phyloP scores from a whole-genome alignment of 257 asterid species.

The Anisodus tanguticus region DNA sequence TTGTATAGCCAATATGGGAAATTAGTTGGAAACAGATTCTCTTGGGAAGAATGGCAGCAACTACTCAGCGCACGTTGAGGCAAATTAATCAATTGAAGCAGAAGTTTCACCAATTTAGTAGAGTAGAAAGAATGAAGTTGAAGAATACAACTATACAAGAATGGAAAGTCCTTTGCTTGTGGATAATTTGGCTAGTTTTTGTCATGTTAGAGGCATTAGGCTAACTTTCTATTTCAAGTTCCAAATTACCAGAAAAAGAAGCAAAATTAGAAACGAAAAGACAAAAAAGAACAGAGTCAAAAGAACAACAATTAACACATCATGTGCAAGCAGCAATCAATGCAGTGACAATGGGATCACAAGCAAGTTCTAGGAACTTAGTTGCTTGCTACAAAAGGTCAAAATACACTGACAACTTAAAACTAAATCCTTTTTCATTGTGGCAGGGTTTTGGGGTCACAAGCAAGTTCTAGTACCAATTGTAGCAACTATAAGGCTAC shows the following conservation, averaged over 20 bases:
- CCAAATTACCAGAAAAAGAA: not conserved
- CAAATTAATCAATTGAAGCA: too few species aligned
- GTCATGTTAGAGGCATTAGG: not conserved
- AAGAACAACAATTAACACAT: not conserved
- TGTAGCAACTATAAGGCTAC: not conserved
- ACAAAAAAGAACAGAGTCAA: not conserved
- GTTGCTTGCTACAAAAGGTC: not conserved
- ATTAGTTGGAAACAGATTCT: not conserved
- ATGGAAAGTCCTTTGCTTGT: not conserved
- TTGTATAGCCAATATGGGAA: not conserved
- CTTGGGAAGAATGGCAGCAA: not conserved
- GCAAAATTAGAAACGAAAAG: not conserved
- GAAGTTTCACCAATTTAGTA: not conserved
- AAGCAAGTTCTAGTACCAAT: not conserved
- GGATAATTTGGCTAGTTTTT: not conserved
- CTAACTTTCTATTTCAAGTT: not conserved
- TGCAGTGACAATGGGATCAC: not conserved
- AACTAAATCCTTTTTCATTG: not conserved
- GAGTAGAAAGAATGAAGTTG: not conserved
- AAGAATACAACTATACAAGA: not conserved
- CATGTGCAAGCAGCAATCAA: not conserved
- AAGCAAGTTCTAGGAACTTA: not conserved
- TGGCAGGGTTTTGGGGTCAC: not conserved
- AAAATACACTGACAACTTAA: not conserved
- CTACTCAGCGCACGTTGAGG: not conserved